Evolutionary conservation across 371 early-diverging fungal species (phyloP).

Genomic region (Fennellomyces sp.): DNA sequence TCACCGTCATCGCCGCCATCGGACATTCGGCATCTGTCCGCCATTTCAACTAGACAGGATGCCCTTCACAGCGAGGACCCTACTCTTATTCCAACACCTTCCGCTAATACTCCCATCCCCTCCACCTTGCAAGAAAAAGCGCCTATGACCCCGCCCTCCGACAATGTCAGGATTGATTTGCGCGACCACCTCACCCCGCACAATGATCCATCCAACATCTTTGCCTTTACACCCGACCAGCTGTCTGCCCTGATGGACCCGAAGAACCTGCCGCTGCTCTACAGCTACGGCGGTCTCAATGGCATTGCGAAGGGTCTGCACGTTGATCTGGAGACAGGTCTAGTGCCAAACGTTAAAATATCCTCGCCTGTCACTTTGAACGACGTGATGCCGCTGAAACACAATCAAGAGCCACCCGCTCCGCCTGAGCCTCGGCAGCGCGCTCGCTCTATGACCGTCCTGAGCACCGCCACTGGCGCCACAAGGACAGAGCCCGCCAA

Average conservation of each 20-base stretch:
- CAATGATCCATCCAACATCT: constrained; percentile 51
- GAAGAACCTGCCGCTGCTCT: constrained; percentile 52
- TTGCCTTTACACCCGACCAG: constrained; percentile 56
- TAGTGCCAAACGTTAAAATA: constrained; percentile 32
- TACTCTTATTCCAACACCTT: constrained; percentile 13
- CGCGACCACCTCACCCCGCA: constrained; percentile 33
- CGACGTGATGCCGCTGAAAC: constrained; percentile 17
- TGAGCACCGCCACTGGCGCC: constrained; percentile 9
- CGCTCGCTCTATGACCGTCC: constrained; percentile 15
- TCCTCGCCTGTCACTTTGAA: constrained; percentile 19
- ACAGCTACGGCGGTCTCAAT: constrained; percentile 49
- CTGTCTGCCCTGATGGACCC: constrained; percentile 60
- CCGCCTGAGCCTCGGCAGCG: constrained; percentile 8
- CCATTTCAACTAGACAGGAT: constrained; percentile 11
- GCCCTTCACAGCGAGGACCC: constrained; percentile 18
- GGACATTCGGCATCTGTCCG: constrained; percentile 10
- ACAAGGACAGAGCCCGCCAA: constrained; percentile 10
- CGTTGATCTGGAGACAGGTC: constrained; percentile 50
- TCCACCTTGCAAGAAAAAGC: constrained; percentile 8
- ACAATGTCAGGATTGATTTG: constrained; percentile 19
- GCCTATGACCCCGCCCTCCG: background rate
- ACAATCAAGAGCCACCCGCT: background rate
- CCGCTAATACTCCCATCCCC: constrained; percentile 9
- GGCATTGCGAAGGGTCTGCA: constrained; percentile 61
- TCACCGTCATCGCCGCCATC: constrained; percentile 10